Base-by-base conservation (phyloP, 2,329 filamentous ascomycete species). In the Venturia oleaginea region DNA sequence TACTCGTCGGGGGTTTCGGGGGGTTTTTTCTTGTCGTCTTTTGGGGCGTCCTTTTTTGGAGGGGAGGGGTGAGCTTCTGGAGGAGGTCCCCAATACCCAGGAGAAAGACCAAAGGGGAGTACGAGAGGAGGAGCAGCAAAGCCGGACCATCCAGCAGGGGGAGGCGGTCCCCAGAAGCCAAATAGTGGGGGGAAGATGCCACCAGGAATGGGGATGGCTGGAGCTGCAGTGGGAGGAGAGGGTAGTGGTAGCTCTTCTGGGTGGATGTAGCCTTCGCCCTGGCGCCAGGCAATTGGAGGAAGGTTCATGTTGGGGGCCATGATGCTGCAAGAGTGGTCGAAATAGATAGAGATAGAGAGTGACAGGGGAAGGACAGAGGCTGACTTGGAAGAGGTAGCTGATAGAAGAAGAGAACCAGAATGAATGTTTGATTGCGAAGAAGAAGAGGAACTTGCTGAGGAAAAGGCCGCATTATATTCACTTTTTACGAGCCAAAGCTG, bases 201-300 rank as follows among this genome's bases (percentile, higher is more conserved):
- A 15, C n/a, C 46, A 7, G 51, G 51, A 3, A 8, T 1, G 27
- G n/a, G 1, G 27, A 57, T n/a, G 27, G 15, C 17, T n/a, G 30
- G 51, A 19, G 51, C 1, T n/a, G 51, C 27, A 34, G 27, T 34
- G 30, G 30, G 27, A 34, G 51, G 51, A 34, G 51, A 30, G 34
- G 51, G 51, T n/a, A 30, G 30, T 22, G 51, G 27, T 57, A n/a
- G 2, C 17, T 61, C 59, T 32, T 42, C 59, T 8, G 59, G 59
- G 27, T 42, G 59, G 59, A 61, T 42, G 37, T 61, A 61, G 30
- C 59, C 59, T 2, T 19, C 34, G 37, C 34, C 59, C 17, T 61
- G 34, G 32, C 59, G 59, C 59, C 59, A 61, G 34, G 22, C 22
- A 32, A 42, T 38, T 38, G 59, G 37, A 24, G 34, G 59, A 7